Base-by-base conservation (phyloP, 169 alveolate species). In the Cryptosporidium baileyi region DNA sequence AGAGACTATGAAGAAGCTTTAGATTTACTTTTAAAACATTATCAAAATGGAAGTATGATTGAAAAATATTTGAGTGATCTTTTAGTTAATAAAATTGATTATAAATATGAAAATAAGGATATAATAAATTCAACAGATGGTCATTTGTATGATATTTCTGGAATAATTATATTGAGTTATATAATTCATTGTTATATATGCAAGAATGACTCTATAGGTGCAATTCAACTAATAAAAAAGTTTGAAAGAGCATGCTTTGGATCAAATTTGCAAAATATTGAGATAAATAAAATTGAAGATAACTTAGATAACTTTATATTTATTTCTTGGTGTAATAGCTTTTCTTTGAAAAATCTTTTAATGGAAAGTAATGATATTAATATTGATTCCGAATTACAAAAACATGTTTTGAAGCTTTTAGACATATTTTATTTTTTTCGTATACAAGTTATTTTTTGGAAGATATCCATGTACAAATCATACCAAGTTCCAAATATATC, bases 171-270 rank as follows among this genome's bases (percentile, higher is more conserved):
- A 2, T 51, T 74, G n/a, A 59, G 85, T 28, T 74, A 52, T 15
- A 54, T 74, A 74, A 74, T 74, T 54, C 85, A 74, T 26, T 74
- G 85, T n/a, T 74, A 74, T 24, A 51, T 74, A 19, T 74, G 67
- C 9, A 54, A 54, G 57, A 74, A 74, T 30, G 85, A 74, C 30
- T 7, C 59, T 57, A 11, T 41, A 6, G 67, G 67, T 9, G 85
- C 61, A 30, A 6, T 54, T 24, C 65, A 74, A 13, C 9, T 40
- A 13, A 74, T 74, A n/a, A 74, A 57, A 36, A 41, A 47, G 4
- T 51, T 74, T 17, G 85, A 74, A 61, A 54, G 54, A 7, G 54
- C 41, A 11, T 74, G 85, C 36, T 74, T 74, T 54, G 57, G 34
- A 17, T 30, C 40, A 24, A 44, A 49, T 1, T n/a, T 0, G 30